Base-by-base conservation (phyloP, 352 stramenopile genomes). In the Aphanomyces invadans region DNA sequence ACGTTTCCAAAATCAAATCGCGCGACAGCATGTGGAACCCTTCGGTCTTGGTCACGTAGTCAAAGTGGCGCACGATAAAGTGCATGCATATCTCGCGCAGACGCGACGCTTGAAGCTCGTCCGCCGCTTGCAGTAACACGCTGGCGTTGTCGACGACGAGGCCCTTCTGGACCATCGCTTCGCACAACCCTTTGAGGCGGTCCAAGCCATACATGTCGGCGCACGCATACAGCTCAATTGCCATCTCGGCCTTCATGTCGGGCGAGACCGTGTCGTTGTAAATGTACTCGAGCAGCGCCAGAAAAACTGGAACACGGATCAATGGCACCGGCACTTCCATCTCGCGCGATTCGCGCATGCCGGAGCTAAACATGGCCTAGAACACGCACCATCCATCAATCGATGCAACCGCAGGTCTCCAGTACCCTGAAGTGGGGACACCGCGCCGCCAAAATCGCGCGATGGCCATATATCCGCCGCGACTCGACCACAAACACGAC, bases 221-320 rank as follows among this genome's bases (percentile, higher is more conserved):
- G 0, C 90, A 88, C 15, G 95, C 95, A 70, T 97, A 98, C 5
- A 98, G 74, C 69, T 97, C 92, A 26, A 98, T 82, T 29, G 93
- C 94, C 77, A 97, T 89, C 65, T 98, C 90, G 11, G 95, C 73
- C 12, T 73, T 76, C 31, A 70, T 63, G n/a, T 87, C 74, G 33
- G 97, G 87, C 70, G 95, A 88, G 33, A 98, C 90, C n/a, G 84
- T 83, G 72, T 98, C 95, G 17, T 95, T 96, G 75, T 98, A 98
- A 71, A 98, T 87, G 85, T 97, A 98, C 75, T 98, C 90, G 66
- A 98, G 73, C 62, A 98, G 78, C 42, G 95, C 76, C 25, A 98
- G 72, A 75, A 98, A 98, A 4, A 98, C 93, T 0, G 86, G 78
- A 31, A 91, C 74, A 25, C 89, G 87, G 54, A 96, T 97, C 66